phyloP scores from a whole-genome alignment of 176 grass and related monocot species.

The Leersia perrieri region DNA sequence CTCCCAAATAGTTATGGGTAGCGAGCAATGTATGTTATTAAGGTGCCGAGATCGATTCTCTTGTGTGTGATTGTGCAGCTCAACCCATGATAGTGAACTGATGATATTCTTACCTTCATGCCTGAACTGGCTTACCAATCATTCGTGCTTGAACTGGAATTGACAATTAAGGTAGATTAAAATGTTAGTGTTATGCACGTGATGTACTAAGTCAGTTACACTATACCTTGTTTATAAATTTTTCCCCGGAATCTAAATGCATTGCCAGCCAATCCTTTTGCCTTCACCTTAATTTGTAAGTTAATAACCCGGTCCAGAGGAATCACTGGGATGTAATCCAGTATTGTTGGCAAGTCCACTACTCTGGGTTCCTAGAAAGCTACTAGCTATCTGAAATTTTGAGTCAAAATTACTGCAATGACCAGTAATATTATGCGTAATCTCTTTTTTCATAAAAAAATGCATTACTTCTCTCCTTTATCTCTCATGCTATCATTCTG shows the following conservation, averaged over 20 bases:
- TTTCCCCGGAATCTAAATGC: background rate
- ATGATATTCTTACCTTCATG: background rate
- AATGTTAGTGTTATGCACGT: background rate
- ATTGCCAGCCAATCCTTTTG: background rate
- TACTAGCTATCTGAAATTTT: background rate
- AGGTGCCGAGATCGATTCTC: background rate
- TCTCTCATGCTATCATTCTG: conserved; percentile 4
- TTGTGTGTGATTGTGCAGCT: background rate
- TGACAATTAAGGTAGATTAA: background rate
- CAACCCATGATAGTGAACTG: background rate
- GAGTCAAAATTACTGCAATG: background rate
- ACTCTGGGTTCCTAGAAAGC: background rate
- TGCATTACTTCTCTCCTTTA: background rate
- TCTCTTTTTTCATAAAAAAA: background rate
- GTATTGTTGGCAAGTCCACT: background rate
- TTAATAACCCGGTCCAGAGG: background rate
- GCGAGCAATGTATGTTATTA: background rate
- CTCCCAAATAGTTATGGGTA: background rate
- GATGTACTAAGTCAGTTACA: background rate
- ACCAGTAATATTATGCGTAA: background rate
- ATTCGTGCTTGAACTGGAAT: background rate
- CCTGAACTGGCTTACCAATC: background rate
- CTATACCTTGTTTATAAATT: background rate
- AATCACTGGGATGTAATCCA: background rate
- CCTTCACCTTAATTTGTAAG: background rate